Percentiles rank a stretch among this genome's conserved stretches.
Conservation (phyloP, 1,139 yeast genomes). For the Kodamaea fungicola region DNA sequence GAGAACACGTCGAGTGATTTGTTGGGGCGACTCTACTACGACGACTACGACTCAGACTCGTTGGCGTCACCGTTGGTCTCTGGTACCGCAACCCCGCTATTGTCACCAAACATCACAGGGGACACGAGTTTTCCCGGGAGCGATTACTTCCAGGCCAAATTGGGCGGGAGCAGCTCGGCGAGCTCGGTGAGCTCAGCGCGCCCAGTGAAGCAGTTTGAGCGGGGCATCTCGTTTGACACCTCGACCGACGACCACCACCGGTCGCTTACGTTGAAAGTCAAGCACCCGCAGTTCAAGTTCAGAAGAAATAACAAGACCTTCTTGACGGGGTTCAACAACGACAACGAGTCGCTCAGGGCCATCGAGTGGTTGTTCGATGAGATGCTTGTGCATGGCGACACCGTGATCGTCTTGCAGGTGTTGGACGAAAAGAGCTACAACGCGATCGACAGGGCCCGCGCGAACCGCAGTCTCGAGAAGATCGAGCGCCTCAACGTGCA, state of each 20-base stretch:
- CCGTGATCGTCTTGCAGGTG: constrained; percentile 58
- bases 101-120: constrained; percentile 18
- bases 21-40: constrained; percentile 43
- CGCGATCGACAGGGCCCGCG: constrained; percentile 27
- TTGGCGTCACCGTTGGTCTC: constrained; percentile 21
- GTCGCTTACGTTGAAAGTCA: constrained; percentile 51
- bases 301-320: constrained; percentile 59
- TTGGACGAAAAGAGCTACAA: constrained; percentile 41
- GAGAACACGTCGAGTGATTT: constrained; percentile 42
- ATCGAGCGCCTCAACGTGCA: constrained; percentile 48
- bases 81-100: constrained; percentile 12
- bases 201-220: constrained; percentile 12
- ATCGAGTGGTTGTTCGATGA: constrained; percentile 67
- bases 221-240: constrained; percentile 56
- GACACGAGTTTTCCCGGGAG: constrained; percentile 6
- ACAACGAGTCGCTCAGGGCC: constrained; percentile 55
- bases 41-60: constrained; percentile 40
- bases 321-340: constrained; percentile 59
- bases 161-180: constrained; percentile 6
- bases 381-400: constrained; percentile 61
- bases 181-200: constrained; percentile 3
- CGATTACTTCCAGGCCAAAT: constrained; percentile 10
- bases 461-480: constrained; percentile 32
- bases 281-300: constrained; percentile 54
- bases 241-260: constrained; percentile 32